phyloP scores from a whole-genome alignment of 1,284 basidiomycete genomes.

The Phellopilus nigrolimitatus region DNA sequence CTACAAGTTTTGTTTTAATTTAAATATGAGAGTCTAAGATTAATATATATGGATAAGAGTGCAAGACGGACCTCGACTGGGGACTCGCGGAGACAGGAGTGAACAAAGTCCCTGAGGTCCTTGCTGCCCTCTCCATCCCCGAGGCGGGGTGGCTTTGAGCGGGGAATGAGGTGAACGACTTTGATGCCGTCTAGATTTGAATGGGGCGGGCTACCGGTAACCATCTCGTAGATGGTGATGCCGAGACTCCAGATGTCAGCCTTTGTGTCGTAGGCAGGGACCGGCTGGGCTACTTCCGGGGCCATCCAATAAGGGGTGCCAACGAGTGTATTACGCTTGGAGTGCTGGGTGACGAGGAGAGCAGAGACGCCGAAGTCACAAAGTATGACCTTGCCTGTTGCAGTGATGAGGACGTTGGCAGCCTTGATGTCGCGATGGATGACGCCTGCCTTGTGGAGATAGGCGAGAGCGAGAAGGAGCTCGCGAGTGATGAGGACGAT shows the following conservation, averaged over 20 bases:
- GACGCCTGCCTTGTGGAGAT: constrained; percentile 90
- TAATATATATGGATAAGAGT: constrained; percentile 43
- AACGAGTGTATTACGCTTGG: constrained; percentile 91
- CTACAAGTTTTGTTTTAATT: constrained; percentile 46
- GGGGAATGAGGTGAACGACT: constrained; percentile 89
- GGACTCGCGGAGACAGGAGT: constrained; percentile 80
- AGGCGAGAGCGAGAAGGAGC: constrained; percentile 79
- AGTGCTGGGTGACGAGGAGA: constrained; percentile 78
- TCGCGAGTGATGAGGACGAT: constrained; percentile 87
- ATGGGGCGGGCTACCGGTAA: constrained; percentile 89
- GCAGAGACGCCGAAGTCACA: constrained; percentile 98
- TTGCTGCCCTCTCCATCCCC: constrained; percentile 75
- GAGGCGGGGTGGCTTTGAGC: constrained; percentile 79
- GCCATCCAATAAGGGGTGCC: constrained; percentile 99
- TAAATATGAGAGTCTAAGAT: constrained; percentile 10
- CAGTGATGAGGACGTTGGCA: constrained; percentile 89
- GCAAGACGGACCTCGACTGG: too few species aligned
- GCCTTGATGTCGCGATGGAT: constrained; percentile 98
- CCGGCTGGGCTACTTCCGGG: constrained; percentile 89
- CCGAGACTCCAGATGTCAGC: constrained; percentile 98
- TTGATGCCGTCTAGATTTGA: constrained; percentile 80
- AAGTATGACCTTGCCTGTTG: constrained; percentile 84
- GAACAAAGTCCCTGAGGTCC: constrained; percentile 88
- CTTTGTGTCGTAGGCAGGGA: constrained; percentile 87
- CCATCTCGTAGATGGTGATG: constrained; percentile 93